A percentile compares a stretch with the other conserved stretches of the same genome.
Conservation (phyloP, 768 basidiomycete genomes). For the Serpula lacrymans region DNA sequence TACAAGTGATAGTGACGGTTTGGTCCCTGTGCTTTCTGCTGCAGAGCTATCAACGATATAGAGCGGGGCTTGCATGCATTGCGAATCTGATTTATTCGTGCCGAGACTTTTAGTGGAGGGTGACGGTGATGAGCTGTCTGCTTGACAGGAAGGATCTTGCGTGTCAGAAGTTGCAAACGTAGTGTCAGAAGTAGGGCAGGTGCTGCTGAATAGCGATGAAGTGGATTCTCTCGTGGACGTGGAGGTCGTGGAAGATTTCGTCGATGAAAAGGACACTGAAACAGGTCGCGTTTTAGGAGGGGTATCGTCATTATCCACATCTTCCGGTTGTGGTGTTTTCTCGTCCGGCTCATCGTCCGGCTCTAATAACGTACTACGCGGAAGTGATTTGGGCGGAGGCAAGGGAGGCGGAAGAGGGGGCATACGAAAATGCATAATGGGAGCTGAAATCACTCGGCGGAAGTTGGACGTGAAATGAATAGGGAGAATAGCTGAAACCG, state of each 20-base stretch:
- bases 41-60: slow-evolving; percentile 48
- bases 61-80: slow-evolving; percentile 24
- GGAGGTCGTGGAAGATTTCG: slow-evolving; percentile 34
- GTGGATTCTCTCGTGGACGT: slow-evolving; percentile 31
- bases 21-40: slow-evolving; percentile 37
- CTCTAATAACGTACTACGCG: slow-evolving; percentile 19
- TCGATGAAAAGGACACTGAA: slow-evolving; percentile 54
- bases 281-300: slow-evolving; percentile 30
- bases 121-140: slow-evolving; percentile 6
- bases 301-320: slow-evolving; percentile 12
- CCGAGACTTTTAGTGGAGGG: background rate
- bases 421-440: slow-evolving; percentile 63
- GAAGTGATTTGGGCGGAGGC: slow-evolving; percentile 34
- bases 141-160: too few species aligned
- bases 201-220: slow-evolving; percentile 28
- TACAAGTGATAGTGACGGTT: slow-evolving; percentile 34
- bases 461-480: slow-evolving; percentile 72
- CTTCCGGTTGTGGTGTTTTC: slow-evolving; percentile 10
- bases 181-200: slow-evolving; percentile 22
- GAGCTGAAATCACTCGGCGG: slow-evolving; percentile 58
- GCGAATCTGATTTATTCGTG: too few species aligned
- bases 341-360: slow-evolving; percentile 22
- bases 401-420: slow-evolving; percentile 65
- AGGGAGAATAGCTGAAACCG: slow-evolving; percentile 54
- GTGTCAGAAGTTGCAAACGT: too few species aligned